Percentiles rank a stretch among this genome's conserved stretches.
Conservation (phyloP, 768 basidiomycete species). For the Pleurotus eryngii region DNA sequence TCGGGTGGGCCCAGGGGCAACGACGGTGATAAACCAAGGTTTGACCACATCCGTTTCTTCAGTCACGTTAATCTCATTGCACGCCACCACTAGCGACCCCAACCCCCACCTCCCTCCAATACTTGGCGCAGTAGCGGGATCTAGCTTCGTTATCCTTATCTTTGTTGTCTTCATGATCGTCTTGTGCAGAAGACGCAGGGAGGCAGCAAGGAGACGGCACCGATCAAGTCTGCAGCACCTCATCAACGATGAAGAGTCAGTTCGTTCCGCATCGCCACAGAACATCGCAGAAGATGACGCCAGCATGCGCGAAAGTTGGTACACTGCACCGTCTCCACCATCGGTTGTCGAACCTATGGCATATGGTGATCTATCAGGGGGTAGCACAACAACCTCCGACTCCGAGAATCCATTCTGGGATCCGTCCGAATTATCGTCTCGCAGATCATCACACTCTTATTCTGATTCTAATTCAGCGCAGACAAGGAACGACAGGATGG, state of each 20-base stretch:
- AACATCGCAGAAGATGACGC: neutral
- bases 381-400: neutral
- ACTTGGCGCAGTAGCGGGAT: neutral
- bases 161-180: neutral
- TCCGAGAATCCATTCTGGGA: constrained; percentile 8
- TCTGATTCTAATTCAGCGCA: neutral
- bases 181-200: neutral
- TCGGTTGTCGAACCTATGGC: neutral
- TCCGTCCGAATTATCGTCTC: neutral
- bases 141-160: neutral
- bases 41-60: too few species aligned
- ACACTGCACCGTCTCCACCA: neutral
- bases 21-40: too few species aligned
- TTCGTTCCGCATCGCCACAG: neutral
- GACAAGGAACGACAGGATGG: neutral
- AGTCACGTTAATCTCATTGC: neutral
- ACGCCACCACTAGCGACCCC: neutral
- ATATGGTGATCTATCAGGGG: neutral
- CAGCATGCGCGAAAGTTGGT: neutral
- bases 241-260: neutral
- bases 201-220: neutral
- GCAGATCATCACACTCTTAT: neutral
- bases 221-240: neutral
- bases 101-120: neutral
- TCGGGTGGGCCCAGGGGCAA: too few species aligned